Conservation (phyloP, 2,329 filamentous ascomycete species). For the Colletotrichum graminicola region DNA sequence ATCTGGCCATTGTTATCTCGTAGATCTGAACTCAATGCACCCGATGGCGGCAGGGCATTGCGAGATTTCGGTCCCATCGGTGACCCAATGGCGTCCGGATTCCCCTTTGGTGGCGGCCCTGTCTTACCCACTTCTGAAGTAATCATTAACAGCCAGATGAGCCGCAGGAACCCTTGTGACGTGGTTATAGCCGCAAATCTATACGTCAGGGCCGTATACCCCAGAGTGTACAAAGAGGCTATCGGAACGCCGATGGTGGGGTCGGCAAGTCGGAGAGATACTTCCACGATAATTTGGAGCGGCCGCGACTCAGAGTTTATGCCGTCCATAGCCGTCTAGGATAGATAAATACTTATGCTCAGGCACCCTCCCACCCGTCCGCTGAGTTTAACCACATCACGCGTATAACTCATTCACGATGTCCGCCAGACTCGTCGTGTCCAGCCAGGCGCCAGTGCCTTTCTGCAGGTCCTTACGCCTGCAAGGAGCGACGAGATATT, state of each 20-base stretch:
- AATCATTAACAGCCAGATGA: conserved; percentile 10
- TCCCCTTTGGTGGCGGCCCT: conserved; percentile 2
- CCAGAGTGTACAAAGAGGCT: conserved; percentile 4
- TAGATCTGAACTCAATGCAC: conserved; percentile 25
- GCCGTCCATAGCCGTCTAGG: conserved; percentile 38
- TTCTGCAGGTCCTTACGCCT: conserved; percentile 21
- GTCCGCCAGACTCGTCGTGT: conserved; percentile 16
- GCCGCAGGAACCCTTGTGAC: conserved; percentile 21
- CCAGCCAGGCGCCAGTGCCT: conserved; percentile 23
- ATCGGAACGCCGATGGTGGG: conserved; percentile 25
- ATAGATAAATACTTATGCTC: conserved; percentile 31
- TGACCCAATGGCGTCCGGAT: conserved; percentile 11
- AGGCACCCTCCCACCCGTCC: background rate
- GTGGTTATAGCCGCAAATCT: conserved; percentile 24
- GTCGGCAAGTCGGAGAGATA: conserved; percentile 15
- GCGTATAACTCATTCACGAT: conserved; percentile 17
- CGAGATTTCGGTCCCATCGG: conserved; percentile 10
- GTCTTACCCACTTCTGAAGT: conserved; percentile 18
- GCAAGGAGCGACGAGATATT: conserved; percentile 21
- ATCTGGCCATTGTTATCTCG: conserved; percentile 38
- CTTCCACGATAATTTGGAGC: conserved; percentile 28
- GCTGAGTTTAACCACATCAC: background rate
- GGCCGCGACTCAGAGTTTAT: conserved; percentile 27
- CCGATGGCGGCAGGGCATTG: conserved; percentile 1
- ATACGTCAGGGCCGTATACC: background rate